Evolutionary conservation across 2,329 filamentous ascomycete species (phyloP), one percentile per base, ranked within the genome.

Genomic region (Teratosphaeria pseudoeucalypti): DNA sequence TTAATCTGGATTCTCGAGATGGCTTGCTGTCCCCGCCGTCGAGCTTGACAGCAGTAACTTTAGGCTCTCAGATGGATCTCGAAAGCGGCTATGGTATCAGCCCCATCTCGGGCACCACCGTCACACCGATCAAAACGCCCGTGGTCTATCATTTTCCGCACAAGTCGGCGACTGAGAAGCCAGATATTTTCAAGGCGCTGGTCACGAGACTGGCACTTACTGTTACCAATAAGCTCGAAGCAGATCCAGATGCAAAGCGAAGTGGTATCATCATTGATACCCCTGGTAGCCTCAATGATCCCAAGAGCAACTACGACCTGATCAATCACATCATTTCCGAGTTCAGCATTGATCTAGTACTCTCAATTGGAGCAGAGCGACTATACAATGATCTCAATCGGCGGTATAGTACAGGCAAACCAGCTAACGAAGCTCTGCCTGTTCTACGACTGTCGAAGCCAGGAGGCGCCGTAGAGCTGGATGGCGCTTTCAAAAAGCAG

Each of bases 91-190:
- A 91, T 86, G 94, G 94, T 10, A 90, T 83, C 65, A 92, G 90
- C 66, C 92, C 92, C 0, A 95, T 92, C 67, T 95, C 89, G 65
- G 94, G 92, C 0, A 92, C 94, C 0, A 94, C 88, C 66, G 83
- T 86, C 0, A 85, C 95, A 19, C 92, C 92, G 0, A 90, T 96
- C 57, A 97, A 96, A 78, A 80, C 96, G 67, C 94, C 94, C 5
- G 77, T 99, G 58, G 90, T 92, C 32, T 95, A 96, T 71, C 90
- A 91, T 74, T 95, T 89, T 72, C 92, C 94, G 16, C 79, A 88
- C 63, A 80, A 83, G 57, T 85, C 80, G 62, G 83, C 90, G 0
- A 86, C 90, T 66, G 88, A 90, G 56, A 88, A 90, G 62, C 79
- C 82, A 0, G 65, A 67, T 32, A 76, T 92, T 52, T 97, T 88